phyloP scores from a whole-genome alignment of 148 eudicot genomes.

The Hydrangea macrophylla region DNA sequence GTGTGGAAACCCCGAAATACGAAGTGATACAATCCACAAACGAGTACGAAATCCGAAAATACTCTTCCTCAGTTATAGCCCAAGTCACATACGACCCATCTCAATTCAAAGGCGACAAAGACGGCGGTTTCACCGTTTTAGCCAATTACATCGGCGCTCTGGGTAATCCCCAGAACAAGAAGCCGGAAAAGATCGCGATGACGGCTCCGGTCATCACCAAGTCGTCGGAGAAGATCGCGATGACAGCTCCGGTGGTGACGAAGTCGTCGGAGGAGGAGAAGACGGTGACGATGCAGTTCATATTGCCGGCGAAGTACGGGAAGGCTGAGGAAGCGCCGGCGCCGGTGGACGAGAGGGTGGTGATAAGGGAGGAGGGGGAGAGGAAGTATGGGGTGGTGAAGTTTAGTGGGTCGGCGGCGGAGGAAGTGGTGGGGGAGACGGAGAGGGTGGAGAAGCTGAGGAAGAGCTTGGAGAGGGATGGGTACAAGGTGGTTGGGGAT shows the following conservation, averaged over 20 bases:
- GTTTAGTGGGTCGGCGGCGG: conserved; percentile 61
- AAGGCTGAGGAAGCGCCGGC: conserved; percentile 65
- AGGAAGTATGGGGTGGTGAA: conserved; percentile 69
- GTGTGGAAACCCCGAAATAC: conserved; percentile 57
- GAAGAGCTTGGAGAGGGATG: conserved; percentile 60
- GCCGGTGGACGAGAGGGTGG: conserved; percentile 87
- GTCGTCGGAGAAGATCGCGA: conserved; percentile 35
- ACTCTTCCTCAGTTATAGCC: conserved; percentile 51
- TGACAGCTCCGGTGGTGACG: conserved; percentile 58
- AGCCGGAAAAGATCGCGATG: conserved; percentile 59
- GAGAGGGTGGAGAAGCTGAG: conserved; percentile 50
- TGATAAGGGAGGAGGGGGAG: conserved; percentile 61
- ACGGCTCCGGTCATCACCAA: conserved; percentile 64
- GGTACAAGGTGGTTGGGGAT: conserved; percentile 48
- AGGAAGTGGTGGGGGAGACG: conserved; percentile 49
- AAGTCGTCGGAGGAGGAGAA: conserved; percentile 12
- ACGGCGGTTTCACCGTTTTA: conserved; percentile 62
- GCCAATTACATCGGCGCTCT: conserved; percentile 76
- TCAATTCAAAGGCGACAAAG: conserved; percentile 54
- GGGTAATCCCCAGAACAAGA: conserved; percentile 58
- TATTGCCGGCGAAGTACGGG: conserved; percentile 56
- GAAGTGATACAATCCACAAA: conserved; percentile 38
- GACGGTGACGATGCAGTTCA: conserved; percentile 65
- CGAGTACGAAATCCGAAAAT: conserved; percentile 73
- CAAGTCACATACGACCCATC: conserved; percentile 62